Evolutionary conservation across 805 yeast species (phyloP), one percentile per base, ranked within the genome.

Genomic region (Nakazawaea holstii): DNA sequence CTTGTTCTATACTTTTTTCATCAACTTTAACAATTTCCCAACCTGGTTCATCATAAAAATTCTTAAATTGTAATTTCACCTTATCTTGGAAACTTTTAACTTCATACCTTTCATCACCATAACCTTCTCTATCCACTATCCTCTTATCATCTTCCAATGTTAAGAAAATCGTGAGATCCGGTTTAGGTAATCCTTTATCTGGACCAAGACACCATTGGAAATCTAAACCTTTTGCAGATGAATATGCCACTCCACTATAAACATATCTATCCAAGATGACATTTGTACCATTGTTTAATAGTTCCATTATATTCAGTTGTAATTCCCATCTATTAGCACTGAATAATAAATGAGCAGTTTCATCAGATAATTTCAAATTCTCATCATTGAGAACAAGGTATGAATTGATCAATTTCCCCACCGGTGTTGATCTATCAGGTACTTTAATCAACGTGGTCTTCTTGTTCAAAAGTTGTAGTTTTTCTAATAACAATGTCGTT

Each of bases 281-380:
- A 45, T 73, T 72, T 10, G 59, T 60, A 1, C 96, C 97, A 0
- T 61, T 52, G 1, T 64, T 55, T 15, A 90, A 62, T 10, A 68
- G 59, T 1, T 59, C 48, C 9, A 65, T 59, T 5, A 94, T 79
- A 4, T 63, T 60, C 1, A 68, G 63, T 1, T 73, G 75, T 20
- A 79, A 56, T 61, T 94, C 99, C 99, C 99, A 94, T 53, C 99
- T 69, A 58, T 94, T 94, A 1, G 98, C 97, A 54, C 90, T 80
- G 62, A 94, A 94, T 31, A 94, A 67, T 24, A 94, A 69, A 64
- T 94, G 99, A 5, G 90, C 84, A 0, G 96, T 72, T 61, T 89
- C 82, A 58, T 91, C 96, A 14, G 82, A 76, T 15, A 90, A 61
- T 7, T 65, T 52, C 51, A 76, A 75, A 1, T 61, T 48, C 20